Evolutionary conservation across 306 rosid species (phyloP).

Genomic region (Prunus armeniaca): DNA sequence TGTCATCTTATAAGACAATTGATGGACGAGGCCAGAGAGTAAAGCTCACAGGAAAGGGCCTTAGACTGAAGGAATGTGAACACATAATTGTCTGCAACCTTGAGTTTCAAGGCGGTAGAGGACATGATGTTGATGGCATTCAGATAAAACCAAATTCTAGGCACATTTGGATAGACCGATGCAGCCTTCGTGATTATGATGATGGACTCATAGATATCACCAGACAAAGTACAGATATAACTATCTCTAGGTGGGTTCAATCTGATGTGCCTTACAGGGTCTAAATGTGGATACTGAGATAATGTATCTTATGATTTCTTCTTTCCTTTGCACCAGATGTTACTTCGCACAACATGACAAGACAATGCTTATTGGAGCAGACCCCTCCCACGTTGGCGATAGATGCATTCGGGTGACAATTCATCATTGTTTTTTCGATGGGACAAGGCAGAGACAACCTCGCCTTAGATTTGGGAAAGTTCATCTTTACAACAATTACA

Average conservation of each 20-base stretch:
- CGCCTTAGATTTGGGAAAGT: conserved; percentile 44
- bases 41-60: conserved; percentile 35
- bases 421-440: conserved; percentile 39
- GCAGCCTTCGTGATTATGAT: conserved; percentile 39
- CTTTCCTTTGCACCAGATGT: conserved; percentile 25
- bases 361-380: conserved; percentile 44
- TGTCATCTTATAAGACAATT: conserved; percentile 36
- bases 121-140: conserved; percentile 42
- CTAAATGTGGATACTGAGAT: neutral
- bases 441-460: conserved; percentile 42
- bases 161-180: conserved; percentile 43
- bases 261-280: neutral
- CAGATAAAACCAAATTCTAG: conserved; percentile 38
- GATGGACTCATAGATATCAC: conserved; percentile 42
- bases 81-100: conserved; percentile 40
- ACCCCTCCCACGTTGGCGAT: conserved; percentile 35
- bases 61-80: conserved; percentile 40
- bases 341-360: conserved; percentile 37
- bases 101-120: conserved; percentile 39
- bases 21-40: conserved; percentile 38
- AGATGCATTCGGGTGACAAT: conserved; percentile 42
- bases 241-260: conserved; percentile 32
- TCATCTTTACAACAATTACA: conserved; percentile 38
- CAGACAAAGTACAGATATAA: conserved; percentile 38
- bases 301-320: neutral